phyloP scores from a whole-genome alignment of 805 yeast species.

The Candida nonsorbophila region DNA sequence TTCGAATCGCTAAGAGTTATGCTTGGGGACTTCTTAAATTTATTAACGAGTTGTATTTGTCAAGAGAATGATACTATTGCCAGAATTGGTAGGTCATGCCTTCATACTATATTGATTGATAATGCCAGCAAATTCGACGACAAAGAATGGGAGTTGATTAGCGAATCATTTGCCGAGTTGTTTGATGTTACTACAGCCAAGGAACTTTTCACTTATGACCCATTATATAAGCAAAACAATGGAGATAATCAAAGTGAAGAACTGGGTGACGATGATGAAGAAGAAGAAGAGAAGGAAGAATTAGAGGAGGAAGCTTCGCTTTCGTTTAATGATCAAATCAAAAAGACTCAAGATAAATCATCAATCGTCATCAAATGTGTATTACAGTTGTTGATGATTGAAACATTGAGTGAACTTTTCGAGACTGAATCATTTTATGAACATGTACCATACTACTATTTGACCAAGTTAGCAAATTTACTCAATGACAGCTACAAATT shows the following conservation, averaged over 20 bases:
- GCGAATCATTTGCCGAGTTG: conserved; percentile 57
- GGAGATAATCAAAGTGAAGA: conserved; percentile 1
- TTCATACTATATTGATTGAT: conserved; percentile 72
- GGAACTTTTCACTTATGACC: conserved; percentile 69
- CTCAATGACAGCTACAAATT: conserved; percentile 71
- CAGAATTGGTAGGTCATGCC: conserved; percentile 86
- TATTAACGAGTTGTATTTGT: conserved; percentile 83
- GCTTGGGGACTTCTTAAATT: conserved; percentile 72
- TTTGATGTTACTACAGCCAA: conserved; percentile 82
- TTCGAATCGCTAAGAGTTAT: conserved; percentile 70
- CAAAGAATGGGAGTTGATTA: conserved; percentile 72
- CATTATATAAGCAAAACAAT: conserved; percentile 20
- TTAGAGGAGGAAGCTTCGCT: conserved; percentile 8
- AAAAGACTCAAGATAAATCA: conserved; percentile 53
- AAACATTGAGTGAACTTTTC: conserved; percentile 74
- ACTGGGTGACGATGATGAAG: conserved; percentile 21
- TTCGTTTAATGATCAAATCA: conserved; percentile 24
- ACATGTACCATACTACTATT: conserved; percentile 59
- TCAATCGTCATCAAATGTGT: conserved; percentile 90
- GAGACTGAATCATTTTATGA: conserved; percentile 65
- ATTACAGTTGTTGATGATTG: conserved; percentile 82
- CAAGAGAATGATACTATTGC: conserved; percentile 97
- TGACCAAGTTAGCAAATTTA: conserved; percentile 54
- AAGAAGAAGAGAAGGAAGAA: conserved; percentile 22
- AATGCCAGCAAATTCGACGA: conserved; percentile 61